Percentiles rank a stretch among this genome's conserved stretches.
Evolutionary conservation across 345 rosid species (phyloP).

Genomic region (Geranium brycei): DNA sequence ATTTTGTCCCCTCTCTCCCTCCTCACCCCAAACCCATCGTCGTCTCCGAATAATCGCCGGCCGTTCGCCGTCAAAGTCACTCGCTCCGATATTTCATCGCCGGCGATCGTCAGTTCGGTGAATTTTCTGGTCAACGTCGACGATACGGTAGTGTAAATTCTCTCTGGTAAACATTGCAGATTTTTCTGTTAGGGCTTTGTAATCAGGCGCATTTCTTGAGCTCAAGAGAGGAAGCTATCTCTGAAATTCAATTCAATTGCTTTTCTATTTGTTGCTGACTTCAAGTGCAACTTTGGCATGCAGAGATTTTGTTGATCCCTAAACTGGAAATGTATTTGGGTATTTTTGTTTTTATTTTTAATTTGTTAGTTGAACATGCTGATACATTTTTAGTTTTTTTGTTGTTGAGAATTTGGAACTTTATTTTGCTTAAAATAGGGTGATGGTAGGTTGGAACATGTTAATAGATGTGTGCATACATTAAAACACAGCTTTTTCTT

Average conservation of each 20-base stretch:
- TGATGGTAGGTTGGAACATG: not conserved
- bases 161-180: not conserved
- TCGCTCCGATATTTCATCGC: slow-evolving; percentile 13
- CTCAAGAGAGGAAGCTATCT: not conserved
- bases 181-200: not conserved
- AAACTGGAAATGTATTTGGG: no score
- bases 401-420: not conserved
- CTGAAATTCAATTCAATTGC: not conserved
- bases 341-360: no score
- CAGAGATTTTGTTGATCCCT: not conserved
- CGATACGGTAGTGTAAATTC: slow-evolving; percentile 14
- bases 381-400: not conserved
- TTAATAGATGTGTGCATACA: not conserved
- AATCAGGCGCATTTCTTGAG: not conserved
- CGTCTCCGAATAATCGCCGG: slow-evolving; percentile 7
- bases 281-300: not conserved
- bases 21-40: not conserved
- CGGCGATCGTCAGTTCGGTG: slow-evolving; percentile 8
- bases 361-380: not conserved
- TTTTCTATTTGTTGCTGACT: not conserved
- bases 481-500: not conserved
- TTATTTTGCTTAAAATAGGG: not conserved
- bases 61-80: slow-evolving; percentile 4
- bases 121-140: slow-evolving; percentile 14
- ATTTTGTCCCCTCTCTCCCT: slow-evolving; percentile 4